phyloP scores from a whole-genome alignment of 1,284 basidiomycete genomes.

The Pascua sp. region DNA sequence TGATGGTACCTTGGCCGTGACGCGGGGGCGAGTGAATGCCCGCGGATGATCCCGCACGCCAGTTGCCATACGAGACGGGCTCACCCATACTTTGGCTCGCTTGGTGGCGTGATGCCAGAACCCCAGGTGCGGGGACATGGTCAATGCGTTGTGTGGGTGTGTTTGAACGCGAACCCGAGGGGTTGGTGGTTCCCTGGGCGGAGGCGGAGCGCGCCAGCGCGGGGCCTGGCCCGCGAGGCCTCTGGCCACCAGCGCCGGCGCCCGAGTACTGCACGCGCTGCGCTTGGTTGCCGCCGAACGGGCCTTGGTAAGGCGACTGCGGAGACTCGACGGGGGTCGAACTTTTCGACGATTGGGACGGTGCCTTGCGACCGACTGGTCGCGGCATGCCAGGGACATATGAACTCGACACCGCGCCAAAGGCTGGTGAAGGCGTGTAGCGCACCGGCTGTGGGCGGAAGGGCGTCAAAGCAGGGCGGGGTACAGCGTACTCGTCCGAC shows the following conservation, averaged over 20 bases:
- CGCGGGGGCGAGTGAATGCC: constrained; percentile 1
- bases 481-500: background rate
- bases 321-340: background rate
- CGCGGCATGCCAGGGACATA: constrained; percentile 45
- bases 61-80: background rate
- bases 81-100: constrained; percentile 11
- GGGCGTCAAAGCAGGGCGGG: constrained; percentile 32
- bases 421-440: constrained; percentile 24
- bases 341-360: constrained; percentile 1
- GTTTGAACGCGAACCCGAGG: constrained; percentile 1
- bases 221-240: background rate
- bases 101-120: constrained; percentile 11
- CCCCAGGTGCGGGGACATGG: constrained; percentile 8
- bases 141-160: background rate
- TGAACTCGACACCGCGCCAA: background rate
- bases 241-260: too few species aligned
- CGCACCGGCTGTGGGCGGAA: constrained; percentile 31
- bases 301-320: too few species aligned
- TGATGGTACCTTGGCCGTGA: too few species aligned
- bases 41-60: constrained; percentile 1
- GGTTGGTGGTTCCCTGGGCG: constrained; percentile 1
- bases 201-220: constrained; percentile 7
- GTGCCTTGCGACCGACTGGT: constrained; percentile 27
- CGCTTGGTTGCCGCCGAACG: too few species aligned
- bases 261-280: too few species aligned